Evolutionary conservation across 2,329 filamentous ascomycete species (phyloP), one percentile per base, ranked within the genome.

Genomic region (Xylaria sp.): DNA sequence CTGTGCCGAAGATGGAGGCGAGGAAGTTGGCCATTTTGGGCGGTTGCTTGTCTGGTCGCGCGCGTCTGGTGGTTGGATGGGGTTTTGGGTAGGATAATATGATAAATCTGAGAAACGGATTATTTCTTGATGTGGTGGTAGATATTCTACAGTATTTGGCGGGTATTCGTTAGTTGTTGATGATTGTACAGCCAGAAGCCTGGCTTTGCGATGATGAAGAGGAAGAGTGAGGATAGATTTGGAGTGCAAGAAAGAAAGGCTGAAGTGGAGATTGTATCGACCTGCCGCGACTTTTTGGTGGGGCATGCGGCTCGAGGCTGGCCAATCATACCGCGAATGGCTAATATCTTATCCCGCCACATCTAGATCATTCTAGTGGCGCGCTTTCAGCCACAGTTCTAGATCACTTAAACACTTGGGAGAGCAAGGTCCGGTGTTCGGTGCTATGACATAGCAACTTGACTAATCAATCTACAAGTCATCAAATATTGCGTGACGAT

Each of bases 1-100:
- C 96, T 37, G 96, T 99, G 79, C 96, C 96, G 87, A 99, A 99
- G 85, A 99, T 99, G 81, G 94, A 97, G 78, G 96, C 96, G 82
- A 99, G 92, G 82, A 98, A 98, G 87, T 98, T 98, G 79, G 94
- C 94, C 94, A 97, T 97, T 31, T 55, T 48, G 41, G 2, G 7
- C 6, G 41, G 41, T 18, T 44, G 41, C 7, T 18, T 7, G 15
- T 7, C 1, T n/a, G 41, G 7, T 13, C 39, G 15, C 6, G 18
- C 18, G 41, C 18, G 41, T 44, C 41, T 15, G 13, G 9, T 2
- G 44, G 20, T n/a, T 46, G 44, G 6, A n/a, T 2, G 41, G 5
- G 8, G n/a, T 9, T 37, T 37, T 37, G 15, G 41, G 41, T 6
- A n/a, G 10, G 28, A n/a, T 6, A 37, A 31, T 2, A 9, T 5